Evolutionary conservation across 2,329 filamentous ascomycete genomes (phyloP).

Genomic region (Ascochyta rabiei): DNA sequence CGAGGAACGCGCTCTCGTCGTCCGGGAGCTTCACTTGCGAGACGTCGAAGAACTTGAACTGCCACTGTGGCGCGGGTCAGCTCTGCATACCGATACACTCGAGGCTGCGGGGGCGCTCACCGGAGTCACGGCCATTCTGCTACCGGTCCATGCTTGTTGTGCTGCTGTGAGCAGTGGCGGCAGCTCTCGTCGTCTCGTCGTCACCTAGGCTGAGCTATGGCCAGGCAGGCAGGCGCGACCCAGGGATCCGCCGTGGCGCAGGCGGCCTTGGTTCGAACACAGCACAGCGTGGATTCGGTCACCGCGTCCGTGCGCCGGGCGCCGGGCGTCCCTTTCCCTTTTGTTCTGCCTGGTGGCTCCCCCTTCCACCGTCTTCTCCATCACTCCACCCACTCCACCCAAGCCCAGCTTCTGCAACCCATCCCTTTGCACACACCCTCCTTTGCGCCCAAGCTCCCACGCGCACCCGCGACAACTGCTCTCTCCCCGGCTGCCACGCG

Average conservation of each 20-base stretch:
- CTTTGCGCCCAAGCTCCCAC: constrained; percentile 17
- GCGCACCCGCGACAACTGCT: constrained; percentile 23
- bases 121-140: constrained; percentile 52
- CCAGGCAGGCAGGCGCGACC: constrained; percentile 22
- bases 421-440: constrained; percentile 15
- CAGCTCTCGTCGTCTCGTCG: constrained; percentile 25
- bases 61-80: constrained; percentile 71
- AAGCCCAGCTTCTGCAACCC: constrained; percentile 14
- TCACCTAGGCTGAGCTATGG: constrained; percentile 20
- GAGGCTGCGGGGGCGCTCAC: constrained; percentile 27
- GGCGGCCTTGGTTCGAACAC: constrained; percentile 1
- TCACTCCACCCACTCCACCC: constrained; percentile 11
- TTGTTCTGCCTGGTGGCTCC: constrained; percentile 20
- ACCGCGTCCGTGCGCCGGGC: neutral
- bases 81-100: constrained; percentile 15
- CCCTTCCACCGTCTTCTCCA: constrained; percentile 14
- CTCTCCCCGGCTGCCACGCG: constrained; percentile 24
- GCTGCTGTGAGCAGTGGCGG: constrained; percentile 17
- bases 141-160: constrained; percentile 24
- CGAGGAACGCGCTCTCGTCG: constrained; percentile 76
- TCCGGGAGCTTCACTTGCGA: constrained; percentile 79
- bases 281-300: too few species aligned
- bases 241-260: constrained; percentile 10
- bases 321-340: constrained; percentile 21
- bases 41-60: constrained; percentile 99